Evolutionary conservation across 2,329 filamentous ascomycete species (phyloP).

Genomic region (Fusarium luffae): DNA sequence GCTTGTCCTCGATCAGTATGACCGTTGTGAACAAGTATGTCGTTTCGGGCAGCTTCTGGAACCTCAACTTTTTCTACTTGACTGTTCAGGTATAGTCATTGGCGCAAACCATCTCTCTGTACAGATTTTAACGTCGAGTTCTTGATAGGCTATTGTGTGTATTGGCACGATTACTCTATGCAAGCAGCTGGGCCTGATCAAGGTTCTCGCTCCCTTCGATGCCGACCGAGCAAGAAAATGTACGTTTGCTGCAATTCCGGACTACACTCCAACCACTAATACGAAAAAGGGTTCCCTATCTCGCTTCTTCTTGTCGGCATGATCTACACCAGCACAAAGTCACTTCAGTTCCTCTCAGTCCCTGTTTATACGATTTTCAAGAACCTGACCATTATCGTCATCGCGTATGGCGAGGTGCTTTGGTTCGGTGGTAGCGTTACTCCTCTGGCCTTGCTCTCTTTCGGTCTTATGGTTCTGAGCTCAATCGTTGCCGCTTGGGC

Average conservation of each 20-base stretch:
- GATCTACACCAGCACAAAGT: conserved; percentile 98
- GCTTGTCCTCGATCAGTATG: conserved; percentile 97
- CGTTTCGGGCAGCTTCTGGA: conserved; percentile 89
- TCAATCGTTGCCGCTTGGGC: conserved; percentile 97
- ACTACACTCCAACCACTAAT: conserved; percentile 31
- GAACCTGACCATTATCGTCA: conserved; percentile 98
- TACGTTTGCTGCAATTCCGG: conserved; percentile 56
- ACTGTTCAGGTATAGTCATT: conserved; percentile 80
- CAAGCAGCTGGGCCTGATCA: conserved; percentile 85
- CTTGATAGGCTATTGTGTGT: conserved; percentile 82
- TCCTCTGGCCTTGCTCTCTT: conserved; percentile 87
- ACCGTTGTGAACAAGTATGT: conserved; percentile 99
- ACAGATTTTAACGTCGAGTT: conserved; percentile 13
- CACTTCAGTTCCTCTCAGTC: conserved; percentile 94
- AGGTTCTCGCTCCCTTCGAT: conserved; percentile 84
- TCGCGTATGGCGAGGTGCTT: conserved; percentile 96
- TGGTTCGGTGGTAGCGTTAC: conserved; percentile 97
- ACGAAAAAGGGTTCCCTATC: conserved; percentile 85
- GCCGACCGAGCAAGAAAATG: conserved; percentile 91
- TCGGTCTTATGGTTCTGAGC: conserved; percentile 95
- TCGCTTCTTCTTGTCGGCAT: conserved; percentile 96
- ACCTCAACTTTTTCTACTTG: conserved; percentile 95
- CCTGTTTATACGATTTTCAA: conserved; percentile 99
- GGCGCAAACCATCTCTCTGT: neutral
- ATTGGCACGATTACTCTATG: conserved; percentile 84